A percentile compares a stretch with the other conserved stretches of the same genome.
Evolutionary conservation across 2,329 filamentous ascomycete species (phyloP).

Genomic region (Trichoderma cornu-damae): DNA sequence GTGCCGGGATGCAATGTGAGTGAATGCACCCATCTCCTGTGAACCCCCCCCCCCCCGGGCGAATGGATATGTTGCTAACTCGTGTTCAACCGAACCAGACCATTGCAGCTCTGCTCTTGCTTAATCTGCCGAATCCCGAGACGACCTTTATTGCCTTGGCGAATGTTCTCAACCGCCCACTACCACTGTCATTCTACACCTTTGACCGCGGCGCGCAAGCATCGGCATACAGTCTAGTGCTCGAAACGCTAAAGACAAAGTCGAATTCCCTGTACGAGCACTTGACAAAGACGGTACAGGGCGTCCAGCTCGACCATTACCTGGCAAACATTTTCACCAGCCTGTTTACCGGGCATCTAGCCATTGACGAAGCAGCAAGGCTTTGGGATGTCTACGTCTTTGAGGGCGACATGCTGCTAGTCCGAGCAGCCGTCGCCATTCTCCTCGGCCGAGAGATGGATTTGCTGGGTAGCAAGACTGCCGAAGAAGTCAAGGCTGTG

Average conservation of each 20-base stretch:
- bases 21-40: slow-evolving; percentile 25
- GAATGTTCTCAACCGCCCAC: slow-evolving; percentile 70
- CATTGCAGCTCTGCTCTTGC: slow-evolving; percentile 66
- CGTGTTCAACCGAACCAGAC: slow-evolving; percentile 45
- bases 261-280: slow-evolving; percentile 59
- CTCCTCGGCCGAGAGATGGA: slow-evolving; percentile 51
- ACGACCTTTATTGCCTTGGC: slow-evolving; percentile 66
- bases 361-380: slow-evolving; percentile 64
- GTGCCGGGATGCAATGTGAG: slow-evolving; percentile 68
- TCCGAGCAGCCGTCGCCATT: slow-evolving; percentile 66
- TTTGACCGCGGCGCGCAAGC: slow-evolving; percentile 63
- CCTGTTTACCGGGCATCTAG: slow-evolving; percentile 59
- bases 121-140: slow-evolving; percentile 61
- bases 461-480: slow-evolving; percentile 43
- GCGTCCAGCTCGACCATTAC: slow-evolving; percentile 48
- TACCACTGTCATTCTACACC: slow-evolving; percentile 71
- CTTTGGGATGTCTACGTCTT: slow-evolving; percentile 81
- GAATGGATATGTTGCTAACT: slow-evolving; percentile 12
- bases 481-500: slow-evolving; percentile 41
- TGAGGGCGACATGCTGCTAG: slow-evolving; percentile 68
- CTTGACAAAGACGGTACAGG: slow-evolving; percentile 47
- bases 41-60: too few relatives aligned
- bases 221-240: slow-evolving; percentile 63
- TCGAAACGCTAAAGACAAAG: slow-evolving; percentile 62
- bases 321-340: slow-evolving; percentile 57